Percentiles rank a stretch among this genome's conserved stretches.
Evolutionary conservation across 768 basidiomycete genomes (phyloP).

Genomic region (Calocybe gangraenosa): DNA sequence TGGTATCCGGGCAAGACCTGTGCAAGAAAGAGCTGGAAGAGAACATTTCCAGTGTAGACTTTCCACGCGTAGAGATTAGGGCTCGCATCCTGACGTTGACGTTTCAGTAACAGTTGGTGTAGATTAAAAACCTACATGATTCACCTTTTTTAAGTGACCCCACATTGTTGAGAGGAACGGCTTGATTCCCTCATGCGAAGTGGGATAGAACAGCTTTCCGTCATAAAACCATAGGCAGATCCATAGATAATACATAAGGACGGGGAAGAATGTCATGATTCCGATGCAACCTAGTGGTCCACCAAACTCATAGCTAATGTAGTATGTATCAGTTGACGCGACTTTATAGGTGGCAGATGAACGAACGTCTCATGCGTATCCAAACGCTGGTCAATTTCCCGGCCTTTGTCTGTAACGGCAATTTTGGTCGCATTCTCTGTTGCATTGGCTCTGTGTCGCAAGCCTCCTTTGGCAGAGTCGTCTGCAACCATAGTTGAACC

Average conservation of each 20-base stretch:
- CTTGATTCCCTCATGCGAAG: constrained; percentile 60
- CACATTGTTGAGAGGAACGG: constrained; percentile 85
- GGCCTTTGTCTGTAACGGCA: constrained; percentile 64
- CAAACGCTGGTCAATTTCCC: constrained; percentile 66
- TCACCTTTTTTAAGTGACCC: constrained; percentile 75
- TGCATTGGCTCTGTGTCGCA: constrained; percentile 21
- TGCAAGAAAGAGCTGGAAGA: constrained; percentile 87
- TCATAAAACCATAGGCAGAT: constrained; percentile 96
- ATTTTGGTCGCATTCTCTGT: constrained; percentile 24
- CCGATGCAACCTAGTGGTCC: constrained; percentile 87
- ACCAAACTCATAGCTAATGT: constrained; percentile 87
- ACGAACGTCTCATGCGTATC: constrained; percentile 64
- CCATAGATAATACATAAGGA: constrained; percentile 99
- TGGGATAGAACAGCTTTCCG: constrained; percentile 71
- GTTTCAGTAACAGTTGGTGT: not conserved
- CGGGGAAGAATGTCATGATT: constrained; percentile 93
- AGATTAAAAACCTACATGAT: constrained; percentile 1
- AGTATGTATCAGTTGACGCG: constrained; percentile 4
- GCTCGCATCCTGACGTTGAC: constrained; percentile 70
- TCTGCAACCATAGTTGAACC: constrained; percentile 15
- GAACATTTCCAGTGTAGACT: constrained; percentile 84
- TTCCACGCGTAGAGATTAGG: constrained; percentile 88
- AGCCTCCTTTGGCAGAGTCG: constrained; percentile 12
- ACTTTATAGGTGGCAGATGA: not conserved
- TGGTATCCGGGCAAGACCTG: constrained; percentile 86